These are phyloP conservation scores for Xylariales sp. DNA, from an alignment of 2,329 filamentous ascomycete species.

Conservation along the genomic window DNA sequence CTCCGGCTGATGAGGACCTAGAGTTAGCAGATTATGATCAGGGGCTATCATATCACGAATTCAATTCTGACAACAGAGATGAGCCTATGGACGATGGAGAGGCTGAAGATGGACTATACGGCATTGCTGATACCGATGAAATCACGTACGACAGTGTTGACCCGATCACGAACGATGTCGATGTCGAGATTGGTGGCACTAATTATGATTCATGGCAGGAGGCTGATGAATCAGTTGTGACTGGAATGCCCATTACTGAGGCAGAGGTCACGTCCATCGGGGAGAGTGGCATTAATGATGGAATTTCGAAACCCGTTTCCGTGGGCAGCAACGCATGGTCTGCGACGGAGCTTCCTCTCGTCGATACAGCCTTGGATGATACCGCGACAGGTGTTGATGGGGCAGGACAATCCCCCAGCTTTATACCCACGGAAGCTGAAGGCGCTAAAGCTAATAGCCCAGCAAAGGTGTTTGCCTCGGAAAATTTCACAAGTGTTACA, in stretches of 20 bases:
- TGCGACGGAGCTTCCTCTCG: too few species aligned
- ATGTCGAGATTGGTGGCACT: conserved; percentile 23
- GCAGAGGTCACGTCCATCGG: background rate
- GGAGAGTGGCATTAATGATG: too few species aligned
- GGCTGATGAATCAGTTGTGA: conserved; percentile 7
- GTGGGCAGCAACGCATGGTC: too few species aligned
- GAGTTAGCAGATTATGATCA: conserved; percentile 26
- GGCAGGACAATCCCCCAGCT: too few species aligned
- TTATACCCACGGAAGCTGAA: too few species aligned
- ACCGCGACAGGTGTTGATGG: too few species aligned
- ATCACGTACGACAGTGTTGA: conserved; percentile 17
- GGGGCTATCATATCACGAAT: conserved; percentile 20
- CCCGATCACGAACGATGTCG: conserved; percentile 20
- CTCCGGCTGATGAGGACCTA: conserved; percentile 24
- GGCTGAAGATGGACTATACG: conserved; percentile 27
- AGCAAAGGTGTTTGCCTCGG: too few species aligned
- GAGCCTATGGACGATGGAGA: conserved; percentile 28
- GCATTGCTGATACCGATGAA: conserved; percentile 27
- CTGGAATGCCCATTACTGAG: conserved; percentile 5
- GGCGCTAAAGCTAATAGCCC: too few species aligned
- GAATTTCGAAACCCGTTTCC: too few species aligned
- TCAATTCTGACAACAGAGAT: conserved; percentile 25
- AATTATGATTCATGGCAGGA: conserved; percentile 22
- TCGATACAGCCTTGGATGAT: too few species aligned
- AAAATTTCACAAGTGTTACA: too few species aligned